Percentiles rank a stretch among this genome's conserved stretches.
Conservation (phyloP, 2,329 filamentous ascomycete species). For the Neofusicoccum sp. region DNA sequence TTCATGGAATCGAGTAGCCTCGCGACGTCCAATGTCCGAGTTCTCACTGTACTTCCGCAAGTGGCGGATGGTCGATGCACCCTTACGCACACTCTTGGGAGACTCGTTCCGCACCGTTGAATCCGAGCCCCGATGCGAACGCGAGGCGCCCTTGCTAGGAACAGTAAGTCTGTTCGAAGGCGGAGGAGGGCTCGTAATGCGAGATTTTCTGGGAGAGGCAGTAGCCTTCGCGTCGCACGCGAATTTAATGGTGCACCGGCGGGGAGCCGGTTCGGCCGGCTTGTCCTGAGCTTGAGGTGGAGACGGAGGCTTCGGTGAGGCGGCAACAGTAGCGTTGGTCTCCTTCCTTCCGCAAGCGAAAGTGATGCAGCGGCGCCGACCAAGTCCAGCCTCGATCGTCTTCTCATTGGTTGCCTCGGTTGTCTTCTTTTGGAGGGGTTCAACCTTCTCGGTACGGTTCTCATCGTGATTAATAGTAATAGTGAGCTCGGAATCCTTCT, state of each 20-base stretch:
- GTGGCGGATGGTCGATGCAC: slow-evolving; percentile 26
- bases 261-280: slow-evolving; percentile 44
- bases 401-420: slow-evolving; percentile 47
- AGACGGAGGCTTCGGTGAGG: slow-evolving; percentile 28
- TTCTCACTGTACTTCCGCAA: slow-evolving; percentile 36
- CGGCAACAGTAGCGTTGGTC: slow-evolving; percentile 39
- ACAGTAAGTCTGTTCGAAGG: slow-evolving; percentile 25
- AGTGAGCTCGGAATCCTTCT: slow-evolving; percentile 34
- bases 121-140: slow-evolving; percentile 48
- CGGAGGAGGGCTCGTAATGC: slow-evolving; percentile 44
- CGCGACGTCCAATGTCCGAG: slow-evolving; percentile 50
- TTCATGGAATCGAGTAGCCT: slow-evolving; percentile 73
- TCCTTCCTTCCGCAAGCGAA: slow-evolving; percentile 72
- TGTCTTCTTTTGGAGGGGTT: slow-evolving; percentile 23
- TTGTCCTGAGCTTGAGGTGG: slow-evolving; percentile 24
- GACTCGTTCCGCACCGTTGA: slow-evolving; percentile 51
- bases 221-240: slow-evolving; percentile 60
- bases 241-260: slow-evolving; percentile 69
- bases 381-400: slow-evolving; percentile 61
- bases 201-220: slow-evolving; percentile 31
- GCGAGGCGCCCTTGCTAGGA: slow-evolving; percentile 31
- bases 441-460: slow-evolving; percentile 24
- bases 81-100: slow-evolving; percentile 44
- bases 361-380: slow-evolving; percentile 84
- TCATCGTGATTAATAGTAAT: slow-evolving; percentile 39